Evolutionary conservation across 1,139 yeast species (phyloP), one percentile per base, ranked within the genome.

Genomic region (Nakaseomyces delphensis): DNA sequence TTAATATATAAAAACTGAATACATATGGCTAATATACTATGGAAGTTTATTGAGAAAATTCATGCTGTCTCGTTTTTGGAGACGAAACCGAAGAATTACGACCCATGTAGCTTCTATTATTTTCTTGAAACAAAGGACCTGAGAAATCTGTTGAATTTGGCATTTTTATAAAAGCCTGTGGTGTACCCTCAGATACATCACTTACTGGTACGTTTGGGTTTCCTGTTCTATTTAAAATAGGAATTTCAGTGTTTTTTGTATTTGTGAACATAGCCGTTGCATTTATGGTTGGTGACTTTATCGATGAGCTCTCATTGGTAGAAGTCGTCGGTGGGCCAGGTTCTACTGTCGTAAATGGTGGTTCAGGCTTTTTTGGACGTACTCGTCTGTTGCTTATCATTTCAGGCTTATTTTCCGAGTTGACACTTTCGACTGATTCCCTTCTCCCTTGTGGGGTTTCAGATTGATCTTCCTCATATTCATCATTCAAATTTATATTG

Each of bases 191-290:
- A 29, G 32, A n/a, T 2, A 18, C 24, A 21, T 33, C 14, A 13
- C 4, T 33, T n/a, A 33, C 37, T 18, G 35, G 11, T 8, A 25
- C 37, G 3, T 33, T 27, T 7, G 37, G 21, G 2, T 20, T 21
- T n/a, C 27, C 20, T 7, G 11, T 20, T 13, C 37, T 6, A 2
- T 5, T 8, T 3, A 20, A 11, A 18, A 33, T 21, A 4, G 37
- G 27, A 3, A 33, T 4, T 3, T 33, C 37, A 3, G 30, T 47
- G 39, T 52, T 51, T 21, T 45, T 48, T 41, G 52, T 50, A 36
- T 53, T 57, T 1, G 53, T 59, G 48, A 59, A 59, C 63, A 59
- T 59, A 19, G 54, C 60, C 6, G 54, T 51, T 13, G 60, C 56
- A 36, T 48, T 47, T 3, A 55, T 29, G 3, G 47, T 46, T 3